Conservation (phyloP, 768 basidiomycete genomes). For the Artomyces pyxidatus region DNA sequence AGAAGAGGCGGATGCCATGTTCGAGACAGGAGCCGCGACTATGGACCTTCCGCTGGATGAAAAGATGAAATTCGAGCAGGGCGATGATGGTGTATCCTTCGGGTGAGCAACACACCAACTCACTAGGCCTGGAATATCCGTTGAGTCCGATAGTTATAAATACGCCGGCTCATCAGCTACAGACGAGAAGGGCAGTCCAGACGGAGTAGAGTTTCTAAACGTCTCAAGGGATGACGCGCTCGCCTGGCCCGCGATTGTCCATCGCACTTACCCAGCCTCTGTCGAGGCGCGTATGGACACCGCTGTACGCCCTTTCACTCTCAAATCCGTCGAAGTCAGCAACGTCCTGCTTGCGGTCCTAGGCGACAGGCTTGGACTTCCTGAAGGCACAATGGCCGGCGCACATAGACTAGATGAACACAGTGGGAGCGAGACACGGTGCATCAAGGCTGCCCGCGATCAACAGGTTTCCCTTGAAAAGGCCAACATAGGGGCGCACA, state of each 20-base stretch:
- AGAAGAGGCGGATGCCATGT: slow-evolving; percentile 27
- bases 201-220: slow-evolving; percentile 26
- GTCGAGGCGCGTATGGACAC: slow-evolving; percentile 18
- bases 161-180: slow-evolving; percentile 23
- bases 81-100: slow-evolving; percentile 29
- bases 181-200: slow-evolving; percentile 23
- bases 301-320: slow-evolving; percentile 16
- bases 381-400: slow-evolving; percentile 19
- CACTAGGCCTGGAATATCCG: background rate
- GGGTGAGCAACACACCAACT: slow-evolving; percentile 18
- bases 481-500: slow-evolving; percentile 6
- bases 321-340: slow-evolving; percentile 18
- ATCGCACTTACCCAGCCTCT: slow-evolving; percentile 22
- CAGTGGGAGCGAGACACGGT: slow-evolving; percentile 19
- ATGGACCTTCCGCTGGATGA: slow-evolving; percentile 33
- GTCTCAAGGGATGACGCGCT: slow-evolving; percentile 28
- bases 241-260: slow-evolving; percentile 17
- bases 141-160: slow-evolving; percentile 18
- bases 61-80: slow-evolving; percentile 34
- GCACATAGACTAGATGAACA: slow-evolving; percentile 21
- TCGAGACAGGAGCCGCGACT: slow-evolving; percentile 30
- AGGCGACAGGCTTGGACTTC: slow-evolving; percentile 14
- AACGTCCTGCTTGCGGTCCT: slow-evolving; percentile 18
- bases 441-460: slow-evolving; percentile 17
- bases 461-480: background rate